Percentiles rank a stretch among this genome's conserved stretches.
Evolutionary conservation across 768 basidiomycete genomes (phyloP).

Genomic region (Lactifluus subvellereus): DNA sequence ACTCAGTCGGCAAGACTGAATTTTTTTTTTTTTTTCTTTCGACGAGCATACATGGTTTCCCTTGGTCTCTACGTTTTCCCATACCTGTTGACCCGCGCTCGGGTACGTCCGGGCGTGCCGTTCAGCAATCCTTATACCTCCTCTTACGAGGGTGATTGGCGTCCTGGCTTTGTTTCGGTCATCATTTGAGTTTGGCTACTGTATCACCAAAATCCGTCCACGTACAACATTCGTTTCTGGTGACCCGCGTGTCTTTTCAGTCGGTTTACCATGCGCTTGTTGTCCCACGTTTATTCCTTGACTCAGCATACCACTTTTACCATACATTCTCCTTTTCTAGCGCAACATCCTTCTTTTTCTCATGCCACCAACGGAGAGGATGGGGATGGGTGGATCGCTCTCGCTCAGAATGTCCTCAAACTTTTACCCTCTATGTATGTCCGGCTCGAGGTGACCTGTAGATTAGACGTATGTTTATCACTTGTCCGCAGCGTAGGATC

Average conservation of each 20-base stretch:
- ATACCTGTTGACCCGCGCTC: neutral
- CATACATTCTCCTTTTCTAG: neutral
- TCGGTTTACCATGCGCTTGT: neutral
- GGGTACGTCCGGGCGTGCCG: neutral
- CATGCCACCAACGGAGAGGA: neutral
- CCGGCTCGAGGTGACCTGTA: neutral
- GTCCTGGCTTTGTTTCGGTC: neutral
- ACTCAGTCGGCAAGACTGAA: conserved; percentile 61
- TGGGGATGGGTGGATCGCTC: neutral
- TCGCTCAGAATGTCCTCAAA: neutral
- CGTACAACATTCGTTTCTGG: neutral
- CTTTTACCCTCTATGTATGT: neutral
- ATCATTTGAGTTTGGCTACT: neutral
- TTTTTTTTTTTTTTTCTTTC: neutral
- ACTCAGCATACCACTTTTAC: neutral
- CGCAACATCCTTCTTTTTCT: neutral
- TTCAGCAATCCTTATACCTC: neutral
- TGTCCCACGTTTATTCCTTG: neutral
- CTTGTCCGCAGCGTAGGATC: neutral
- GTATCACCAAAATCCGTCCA: conserved; percentile 3
- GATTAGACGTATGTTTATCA: conserved; percentile 8
- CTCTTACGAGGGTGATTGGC: neutral
- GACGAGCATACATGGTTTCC: neutral
- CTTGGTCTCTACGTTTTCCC: neutral
- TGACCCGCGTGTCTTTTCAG: neutral